phyloP scores from a whole-genome alignment of 345 rosid genomes.

The Lumnitzera racemosa region DNA sequence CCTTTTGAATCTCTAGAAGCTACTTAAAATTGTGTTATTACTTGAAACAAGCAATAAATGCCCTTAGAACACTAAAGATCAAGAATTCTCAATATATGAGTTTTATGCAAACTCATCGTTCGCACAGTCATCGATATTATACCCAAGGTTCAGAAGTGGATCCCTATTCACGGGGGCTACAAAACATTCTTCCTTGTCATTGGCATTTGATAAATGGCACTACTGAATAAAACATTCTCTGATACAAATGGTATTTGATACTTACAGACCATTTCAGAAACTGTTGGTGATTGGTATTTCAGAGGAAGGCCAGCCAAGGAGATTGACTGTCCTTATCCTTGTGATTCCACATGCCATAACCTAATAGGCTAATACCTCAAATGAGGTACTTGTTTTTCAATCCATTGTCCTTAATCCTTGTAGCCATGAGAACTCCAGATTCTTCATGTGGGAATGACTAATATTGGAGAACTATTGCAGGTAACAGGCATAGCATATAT shows the following conservation, averaged over 20 bases:
- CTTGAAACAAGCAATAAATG: neutral
- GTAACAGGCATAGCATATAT: constrained; percentile 5
- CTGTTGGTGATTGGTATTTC: constrained; percentile 94
- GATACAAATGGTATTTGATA: too few relatives aligned
- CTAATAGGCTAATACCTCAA: constrained; percentile 31
- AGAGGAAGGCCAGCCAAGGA: constrained; percentile 43
- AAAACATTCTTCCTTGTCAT: too few relatives aligned
- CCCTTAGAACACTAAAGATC: neutral
- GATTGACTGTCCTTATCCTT: constrained; percentile 77
- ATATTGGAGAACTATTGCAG: constrained; percentile 10
- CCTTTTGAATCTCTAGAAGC: neutral
- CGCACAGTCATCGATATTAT: too few relatives aligned
- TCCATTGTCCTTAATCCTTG: neutral
- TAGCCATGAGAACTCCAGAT: neutral
- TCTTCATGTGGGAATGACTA: too few relatives aligned
- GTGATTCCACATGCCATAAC: constrained; percentile 64
- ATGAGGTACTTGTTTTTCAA: constrained; percentile 14
- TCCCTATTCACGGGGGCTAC: too few relatives aligned
- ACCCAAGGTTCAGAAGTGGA: too few relatives aligned
- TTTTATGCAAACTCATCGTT: too few relatives aligned
- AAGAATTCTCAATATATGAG: too few relatives aligned
- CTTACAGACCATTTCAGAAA: constrained; percentile 63
- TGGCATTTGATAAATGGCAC: too few relatives aligned
- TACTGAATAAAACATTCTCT: too few relatives aligned
- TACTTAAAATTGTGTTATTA: neutral